These are phyloP conservation scores for Penicillium fuscoglaucum DNA, from an alignment of 2,329 filamentous ascomycete species.

Conservation along the genomic window DNA sequence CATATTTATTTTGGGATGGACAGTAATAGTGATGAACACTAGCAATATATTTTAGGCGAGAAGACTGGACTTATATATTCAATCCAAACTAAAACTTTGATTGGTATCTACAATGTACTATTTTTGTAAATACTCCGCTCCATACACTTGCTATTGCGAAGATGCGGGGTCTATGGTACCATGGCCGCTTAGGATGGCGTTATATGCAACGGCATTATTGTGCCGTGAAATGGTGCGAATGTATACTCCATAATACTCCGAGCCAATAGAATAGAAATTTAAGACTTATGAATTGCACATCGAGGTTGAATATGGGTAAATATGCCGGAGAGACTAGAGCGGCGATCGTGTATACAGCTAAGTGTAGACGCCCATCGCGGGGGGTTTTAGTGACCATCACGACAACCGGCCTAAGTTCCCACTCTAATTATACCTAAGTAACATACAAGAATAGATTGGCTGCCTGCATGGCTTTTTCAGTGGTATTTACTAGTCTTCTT, in stretches of 20 bases:
- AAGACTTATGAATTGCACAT: not conserved
- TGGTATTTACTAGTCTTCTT: too few relatives aligned
- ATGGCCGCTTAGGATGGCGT: slow-evolving; percentile 20
- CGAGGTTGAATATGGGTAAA: not conserved
- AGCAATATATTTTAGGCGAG: not conserved
- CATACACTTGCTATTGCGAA: not conserved
- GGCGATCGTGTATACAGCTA: not conserved
- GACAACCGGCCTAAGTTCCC: too few relatives aligned
- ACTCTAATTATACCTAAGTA: too few relatives aligned
- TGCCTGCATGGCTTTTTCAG: too few relatives aligned
- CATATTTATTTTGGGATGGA: slow-evolving; percentile 10
- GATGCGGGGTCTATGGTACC: slow-evolving; percentile 20
- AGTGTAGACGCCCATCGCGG: too few relatives aligned
- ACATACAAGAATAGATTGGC: too few relatives aligned
- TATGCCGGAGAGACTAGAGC: not conserved
- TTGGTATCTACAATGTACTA: not conserved
- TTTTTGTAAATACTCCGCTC: not conserved
- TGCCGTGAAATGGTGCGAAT: not conserved
- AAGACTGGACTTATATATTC: not conserved
- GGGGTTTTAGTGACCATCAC: too few relatives aligned
- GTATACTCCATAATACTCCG: not conserved
- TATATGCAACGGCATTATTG: slow-evolving; percentile 7
- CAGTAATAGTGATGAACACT: not conserved
- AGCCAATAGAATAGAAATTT: not conserved
- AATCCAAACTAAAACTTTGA: not conserved